phyloP scores from a whole-genome alignment of 2,329 filamentous ascomycete genomes.

The Tetracladium maxilliforme region DNA sequence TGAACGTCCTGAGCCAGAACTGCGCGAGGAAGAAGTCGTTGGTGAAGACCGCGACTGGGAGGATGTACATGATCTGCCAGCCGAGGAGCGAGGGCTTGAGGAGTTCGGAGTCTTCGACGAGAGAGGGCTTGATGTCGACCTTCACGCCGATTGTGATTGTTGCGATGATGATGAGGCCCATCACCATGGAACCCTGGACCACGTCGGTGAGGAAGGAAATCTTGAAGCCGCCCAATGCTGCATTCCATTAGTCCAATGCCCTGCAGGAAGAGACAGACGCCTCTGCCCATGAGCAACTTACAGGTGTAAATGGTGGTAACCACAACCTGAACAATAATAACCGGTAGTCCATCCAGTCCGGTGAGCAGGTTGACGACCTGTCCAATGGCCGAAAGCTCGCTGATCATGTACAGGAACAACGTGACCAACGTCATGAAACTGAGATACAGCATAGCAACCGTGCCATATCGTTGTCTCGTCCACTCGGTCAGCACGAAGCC shows the following conservation, averaged over 20 bases:
- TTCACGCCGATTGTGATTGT: conserved; percentile 66
- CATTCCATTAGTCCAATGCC: conserved; percentile 3
- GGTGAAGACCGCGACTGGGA: conserved; percentile 66
- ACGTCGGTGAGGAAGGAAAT: conserved; percentile 78
- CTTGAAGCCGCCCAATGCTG: conserved; percentile 66
- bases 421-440: conserved; percentile 68
- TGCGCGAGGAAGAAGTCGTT: conserved; percentile 80
- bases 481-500: conserved; percentile 78
- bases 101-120: conserved; percentile 55
- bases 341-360: conserved; percentile 57
- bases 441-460: conserved; percentile 54
- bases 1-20: conserved; percentile 76
- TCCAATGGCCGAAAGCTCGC: conserved; percentile 67
- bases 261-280: not conserved
- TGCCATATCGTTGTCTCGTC: conserved; percentile 66
- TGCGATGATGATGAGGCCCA: conserved; percentile 60
- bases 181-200: conserved; percentile 65
- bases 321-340: conserved; percentile 62
- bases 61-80: conserved; percentile 77
- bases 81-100: conserved; percentile 57
- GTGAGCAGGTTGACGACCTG: conserved; percentile 65
- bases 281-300: conserved; percentile 18
- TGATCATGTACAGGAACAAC: conserved; percentile 76
- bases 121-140: conserved; percentile 53
- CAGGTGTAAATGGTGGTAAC: conserved; percentile 77